Percentiles rank a stretch among this genome's conserved stretches.
Conservation (phyloP, 2,329 filamentous ascomycete species). For the Trichoderma polysporum region DNA sequence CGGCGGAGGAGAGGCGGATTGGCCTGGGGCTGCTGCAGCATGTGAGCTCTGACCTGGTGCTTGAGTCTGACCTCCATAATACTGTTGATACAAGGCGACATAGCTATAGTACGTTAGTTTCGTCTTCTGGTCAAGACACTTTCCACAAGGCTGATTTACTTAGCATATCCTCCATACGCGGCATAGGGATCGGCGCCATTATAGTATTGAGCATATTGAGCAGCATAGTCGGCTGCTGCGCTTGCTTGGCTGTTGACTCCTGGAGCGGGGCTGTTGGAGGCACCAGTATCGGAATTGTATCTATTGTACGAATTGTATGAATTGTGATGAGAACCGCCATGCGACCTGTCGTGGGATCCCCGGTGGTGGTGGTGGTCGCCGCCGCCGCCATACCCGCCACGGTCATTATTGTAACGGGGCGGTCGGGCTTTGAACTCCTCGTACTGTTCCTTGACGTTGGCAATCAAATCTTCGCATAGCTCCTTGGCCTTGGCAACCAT, state of each 20-base stretch:
- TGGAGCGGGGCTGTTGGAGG: slow-evolving; percentile 40
- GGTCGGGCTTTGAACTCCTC: slow-evolving; percentile 85
- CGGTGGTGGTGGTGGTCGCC: slow-evolving; percentile 32
- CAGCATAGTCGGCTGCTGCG: slow-evolving; percentile 61
- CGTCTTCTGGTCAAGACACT: background rate
- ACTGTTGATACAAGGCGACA: slow-evolving; percentile 72
- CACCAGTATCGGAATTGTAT: slow-evolving; percentile 31
- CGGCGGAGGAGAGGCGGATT: slow-evolving; percentile 51
- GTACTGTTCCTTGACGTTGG: slow-evolving; percentile 85
- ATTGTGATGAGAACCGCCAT: slow-evolving; percentile 31
- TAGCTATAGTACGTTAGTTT: slow-evolving; percentile 43
- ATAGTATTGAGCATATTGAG: slow-evolving; percentile 84
- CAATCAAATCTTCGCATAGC: slow-evolving; percentile 83
- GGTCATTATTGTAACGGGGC: slow-evolving; percentile 57
- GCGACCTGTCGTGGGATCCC: slow-evolving; percentile 37
- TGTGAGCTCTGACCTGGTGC: slow-evolving; percentile 48
- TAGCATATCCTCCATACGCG: slow-evolving; percentile 84
- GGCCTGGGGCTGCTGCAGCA: slow-evolving; percentile 46
- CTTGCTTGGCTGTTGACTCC: slow-evolving; percentile 31
- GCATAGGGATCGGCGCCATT: slow-evolving; percentile 78
- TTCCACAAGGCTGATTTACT: slow-evolving; percentile 45
- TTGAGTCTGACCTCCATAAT: slow-evolving; percentile 52
- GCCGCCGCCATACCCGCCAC: slow-evolving; percentile 37
- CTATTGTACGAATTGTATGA: slow-evolving; percentile 33
- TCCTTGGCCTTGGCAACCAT: slow-evolving; percentile 87